Evolutionary conservation across 78 protist species (phyloP).

Genomic region (Dictyostelium purpureum): DNA sequence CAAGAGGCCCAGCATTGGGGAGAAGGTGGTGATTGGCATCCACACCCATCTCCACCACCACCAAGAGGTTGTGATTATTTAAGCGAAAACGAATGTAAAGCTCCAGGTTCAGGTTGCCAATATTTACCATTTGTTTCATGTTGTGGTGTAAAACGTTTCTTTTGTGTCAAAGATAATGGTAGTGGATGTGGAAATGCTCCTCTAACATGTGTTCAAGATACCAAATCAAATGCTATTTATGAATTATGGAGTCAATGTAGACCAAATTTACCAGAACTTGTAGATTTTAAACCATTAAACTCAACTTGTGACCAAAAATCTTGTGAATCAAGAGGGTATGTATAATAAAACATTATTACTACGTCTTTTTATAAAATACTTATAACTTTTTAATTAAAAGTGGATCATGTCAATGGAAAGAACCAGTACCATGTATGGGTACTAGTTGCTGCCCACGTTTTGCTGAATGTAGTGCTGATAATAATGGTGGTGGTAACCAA

Average conservation of each 20-base stretch:
- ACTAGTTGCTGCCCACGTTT: conserved; percentile 61
- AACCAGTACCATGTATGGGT: conserved; percentile 31
- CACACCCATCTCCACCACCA: too few species aligned
- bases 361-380: too few species aligned
- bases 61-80: conserved; percentile 16
- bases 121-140: conserved; percentile 42
- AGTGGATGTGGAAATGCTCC: neutral
- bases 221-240: neutral
- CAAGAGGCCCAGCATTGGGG: too few species aligned
- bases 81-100: conserved; percentile 23
- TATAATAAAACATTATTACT: too few species aligned
- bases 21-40: too few species aligned
- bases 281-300: neutral
- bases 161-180: conserved; percentile 37
- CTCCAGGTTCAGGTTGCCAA: neutral
- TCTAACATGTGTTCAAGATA: neutral
- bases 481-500: neutral
- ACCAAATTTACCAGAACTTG: neutral
- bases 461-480: neutral
- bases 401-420: conserved; percentile 44
- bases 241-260: conserved; percentile 40
- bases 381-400: neutral
- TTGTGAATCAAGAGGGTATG: neutral
- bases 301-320: conserved; percentile 11
- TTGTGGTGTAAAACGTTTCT: conserved; percentile 30